Conservation (phyloP, 805 yeast genomes). For the Teunomyces tritomae region DNA sequence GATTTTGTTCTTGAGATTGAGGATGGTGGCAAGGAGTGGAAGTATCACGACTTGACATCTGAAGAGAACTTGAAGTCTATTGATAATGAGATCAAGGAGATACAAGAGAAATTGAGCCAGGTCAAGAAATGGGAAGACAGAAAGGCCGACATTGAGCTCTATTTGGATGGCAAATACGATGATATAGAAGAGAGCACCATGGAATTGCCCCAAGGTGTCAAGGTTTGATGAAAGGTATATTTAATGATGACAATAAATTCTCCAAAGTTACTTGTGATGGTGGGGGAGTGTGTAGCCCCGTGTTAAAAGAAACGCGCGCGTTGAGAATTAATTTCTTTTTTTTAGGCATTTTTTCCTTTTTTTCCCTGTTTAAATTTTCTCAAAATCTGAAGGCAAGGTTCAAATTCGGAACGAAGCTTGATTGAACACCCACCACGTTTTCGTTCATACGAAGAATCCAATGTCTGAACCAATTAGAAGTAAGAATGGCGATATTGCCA, state of each 20-base stretch:
- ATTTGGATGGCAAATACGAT: constrained; percentile 44
- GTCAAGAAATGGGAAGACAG: constrained; percentile 61
- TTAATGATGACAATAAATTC: neutral
- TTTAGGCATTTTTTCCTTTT: neutral
- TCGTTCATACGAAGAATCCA: neutral
- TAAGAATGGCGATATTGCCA: constrained; percentile 69
- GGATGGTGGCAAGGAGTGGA: constrained; percentile 36
- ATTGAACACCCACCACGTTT: constrained; percentile 1
- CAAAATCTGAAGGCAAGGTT: neutral
- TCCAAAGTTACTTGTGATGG: neutral
- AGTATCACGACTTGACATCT: constrained; percentile 60
- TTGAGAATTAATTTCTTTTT: constrained; percentile 1
- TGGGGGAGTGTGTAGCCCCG: neutral
- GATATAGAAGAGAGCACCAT: constrained; percentile 12
- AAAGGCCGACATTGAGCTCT: constrained; percentile 52
- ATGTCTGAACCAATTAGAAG: constrained; percentile 88
- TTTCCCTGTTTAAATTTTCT: neutral
- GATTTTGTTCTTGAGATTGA: constrained; percentile 70
- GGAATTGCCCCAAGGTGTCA: constrained; percentile 6
- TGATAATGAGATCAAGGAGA: constrained; percentile 71
- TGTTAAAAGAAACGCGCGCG: neutral
- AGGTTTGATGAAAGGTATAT: neutral
- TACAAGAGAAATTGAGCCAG: constrained; percentile 57
- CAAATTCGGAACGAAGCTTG: constrained; percentile 2
- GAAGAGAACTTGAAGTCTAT: constrained; percentile 64